Base-by-base conservation (phyloP, 192 early-diverging fungal genomes). In the Coemansia sp. region DNA sequence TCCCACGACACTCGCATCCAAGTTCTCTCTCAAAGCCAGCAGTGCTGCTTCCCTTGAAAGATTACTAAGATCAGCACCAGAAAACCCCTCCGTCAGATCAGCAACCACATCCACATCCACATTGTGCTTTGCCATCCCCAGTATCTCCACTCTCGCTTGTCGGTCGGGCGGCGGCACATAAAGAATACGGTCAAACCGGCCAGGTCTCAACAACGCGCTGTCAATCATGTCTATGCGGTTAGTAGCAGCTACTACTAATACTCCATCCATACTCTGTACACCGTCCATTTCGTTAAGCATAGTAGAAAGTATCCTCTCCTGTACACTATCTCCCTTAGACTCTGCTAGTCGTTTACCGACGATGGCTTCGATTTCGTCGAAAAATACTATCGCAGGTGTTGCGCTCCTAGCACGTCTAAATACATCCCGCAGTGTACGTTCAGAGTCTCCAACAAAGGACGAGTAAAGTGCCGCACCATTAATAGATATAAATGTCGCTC, bases 221-320 rank as follows among this genome's bases (percentile, higher is more conserved):
- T 99, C 98, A 61, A 99, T 82, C 58, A 96, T 95, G 73, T 99
- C 97, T 2, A 97, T 94, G 57, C 98, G 87, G 84, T 99, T 99
- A 10, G 98, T 99, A 2, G 98, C 98, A 89, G 97, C 98, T 90
- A 99, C 96, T 77, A 98, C 95, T 76, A 97, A 93, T 61, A 99
- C 79, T 15, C 97, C 87, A 80, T 96, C 95, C 88, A 94, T 93
- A 38, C 94, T 78, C 41, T 96, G 97, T 41, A 96, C 88, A 66
- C 98, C 96, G 80, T 99, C 98, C 82, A 97, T 91, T 86, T 99
- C 82, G 46, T 84, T 84, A 27, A 72, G 75, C 66, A 75, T 38
- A n/a, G 66, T 81, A 31, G 75, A 71, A 22, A 74, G 36, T 9
- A 72, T 58, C 31, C 77, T 75, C 57, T 74, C 78, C 33, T 70